Base-by-base conservation (phyloP, 1,284 basidiomycete genomes). In the Grifola frondosa region DNA sequence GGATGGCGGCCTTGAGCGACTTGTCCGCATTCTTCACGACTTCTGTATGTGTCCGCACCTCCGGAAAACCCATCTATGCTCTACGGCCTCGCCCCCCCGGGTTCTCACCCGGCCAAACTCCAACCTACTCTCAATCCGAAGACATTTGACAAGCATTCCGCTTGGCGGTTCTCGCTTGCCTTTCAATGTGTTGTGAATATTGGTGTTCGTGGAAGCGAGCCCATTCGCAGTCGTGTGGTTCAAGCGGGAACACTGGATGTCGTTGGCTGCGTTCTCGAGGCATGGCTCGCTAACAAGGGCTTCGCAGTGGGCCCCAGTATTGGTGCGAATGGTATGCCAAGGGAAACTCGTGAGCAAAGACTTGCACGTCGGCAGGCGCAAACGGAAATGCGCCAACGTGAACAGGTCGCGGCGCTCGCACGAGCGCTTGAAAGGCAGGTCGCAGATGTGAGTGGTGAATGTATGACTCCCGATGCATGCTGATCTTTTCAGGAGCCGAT, bases 151-250 rank as follows among this genome's bases (percentile, higher is more conserved):
- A 89, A 88, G 49, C 85, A 90, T 56, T 85, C 90, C 30, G 87
- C 89, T 0, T 86, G 91, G 52, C 80, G 88, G 9, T 96, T 96
- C 62, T 86, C 84, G 0, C 80, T 96, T 40, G 96, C 96, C 0
- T 97, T 99, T 63, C 95, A 98, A 62, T 97, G 93, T 61, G 86
- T 98, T 33, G 94, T 97, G 55, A 98, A 99, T 67, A 94, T 99
- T 56, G 96, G 97, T 34, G 95, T 99, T 0, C 77, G 96, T 28
- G 97, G 97, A n/a, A 91, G 84, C 52, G 96, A 99, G 64, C 79
- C 81, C 20, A 94, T 96, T 56, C 77, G 96, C 31, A 90, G 88
- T 42, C 77, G 95, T 4, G 95, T 99, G 16, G 97, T 99, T 3
- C 93, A 98, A 65, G 93, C 95, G 0, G 96, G 96, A 20, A 93